phyloP scores from a whole-genome alignment of 2,329 filamentous ascomycete species.

The Alternaria ethzedia region DNA sequence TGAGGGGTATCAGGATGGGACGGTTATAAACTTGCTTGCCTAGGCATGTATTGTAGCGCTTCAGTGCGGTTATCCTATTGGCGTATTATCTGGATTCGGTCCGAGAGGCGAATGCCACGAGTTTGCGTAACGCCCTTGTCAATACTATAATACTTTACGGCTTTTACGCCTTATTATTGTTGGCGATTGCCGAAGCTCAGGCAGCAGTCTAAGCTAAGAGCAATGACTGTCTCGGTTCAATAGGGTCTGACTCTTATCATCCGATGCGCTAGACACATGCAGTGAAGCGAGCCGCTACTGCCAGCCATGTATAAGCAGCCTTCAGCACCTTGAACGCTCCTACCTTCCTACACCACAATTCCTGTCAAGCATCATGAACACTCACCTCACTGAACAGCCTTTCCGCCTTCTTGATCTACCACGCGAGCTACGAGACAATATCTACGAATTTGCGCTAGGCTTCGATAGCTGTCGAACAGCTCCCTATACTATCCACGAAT shows the following conservation, averaged over 20 bases:
- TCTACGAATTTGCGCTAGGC: not conserved
- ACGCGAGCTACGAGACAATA: not conserved
- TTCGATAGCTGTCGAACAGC: not conserved
- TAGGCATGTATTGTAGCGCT: not conserved
- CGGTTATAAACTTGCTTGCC: not conserved
- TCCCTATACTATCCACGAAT: not conserved
- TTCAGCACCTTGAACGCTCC: not conserved
- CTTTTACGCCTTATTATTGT: not conserved
- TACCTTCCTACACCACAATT: not conserved
- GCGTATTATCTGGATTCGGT: not conserved
- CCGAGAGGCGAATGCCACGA: not conserved
- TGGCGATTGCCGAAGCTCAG: not conserved
- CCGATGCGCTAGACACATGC: not conserved
- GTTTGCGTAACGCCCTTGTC: not conserved
- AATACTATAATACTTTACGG: not conserved
- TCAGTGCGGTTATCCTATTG: not conserved
- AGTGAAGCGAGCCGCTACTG: not conserved
- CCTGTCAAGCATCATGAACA: not conserved
- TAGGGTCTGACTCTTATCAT: no score
- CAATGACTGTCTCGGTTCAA: not conserved
- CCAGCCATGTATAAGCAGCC: not conserved
- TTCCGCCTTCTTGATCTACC: slow-evolving; percentile 2
- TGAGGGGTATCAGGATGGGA: not conserved
- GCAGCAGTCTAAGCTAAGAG: not conserved
- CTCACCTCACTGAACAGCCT: not conserved